A percentile compares a stretch with the other conserved stretches of the same genome.
These are phyloP conservation scores for Takashimella tepidaria DNA, from an alignment of 1,284 basidiomycete species.

Conservation along the genomic window DNA sequence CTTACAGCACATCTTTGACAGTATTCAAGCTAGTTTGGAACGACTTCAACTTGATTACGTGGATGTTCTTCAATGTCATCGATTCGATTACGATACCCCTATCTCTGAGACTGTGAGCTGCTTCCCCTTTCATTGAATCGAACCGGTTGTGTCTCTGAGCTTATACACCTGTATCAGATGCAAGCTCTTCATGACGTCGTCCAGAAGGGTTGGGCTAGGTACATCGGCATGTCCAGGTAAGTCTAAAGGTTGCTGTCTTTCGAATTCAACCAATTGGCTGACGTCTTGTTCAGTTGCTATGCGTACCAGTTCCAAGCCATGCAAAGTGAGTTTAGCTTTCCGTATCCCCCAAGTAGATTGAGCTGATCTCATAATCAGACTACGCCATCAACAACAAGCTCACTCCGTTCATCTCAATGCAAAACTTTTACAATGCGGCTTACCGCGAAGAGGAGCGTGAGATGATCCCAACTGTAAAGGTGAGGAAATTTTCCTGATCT, in stretches of 20 bases:
- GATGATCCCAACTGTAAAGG: constrained; percentile 56
- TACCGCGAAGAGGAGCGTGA: constrained; percentile 60
- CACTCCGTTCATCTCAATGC: constrained; percentile 66
- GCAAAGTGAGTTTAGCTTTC: constrained; percentile 33
- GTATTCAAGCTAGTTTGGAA: constrained; percentile 60
- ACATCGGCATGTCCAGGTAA: constrained; percentile 58
- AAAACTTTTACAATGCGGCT: constrained; percentile 54
- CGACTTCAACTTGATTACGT: constrained; percentile 66
- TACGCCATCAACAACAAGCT: constrained; percentile 53
- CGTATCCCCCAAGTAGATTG: background rate
- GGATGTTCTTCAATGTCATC: constrained; percentile 57
- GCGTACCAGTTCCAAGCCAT: constrained; percentile 48
- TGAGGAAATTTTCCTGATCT: too few relatives aligned
- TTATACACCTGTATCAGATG: constrained; percentile 50
- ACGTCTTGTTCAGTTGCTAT: constrained; percentile 24
- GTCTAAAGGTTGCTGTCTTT: background rate
- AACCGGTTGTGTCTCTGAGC: background rate
- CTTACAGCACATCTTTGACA: constrained; percentile 57
- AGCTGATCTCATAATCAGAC: constrained; percentile 21
- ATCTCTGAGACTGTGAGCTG: constrained; percentile 51
- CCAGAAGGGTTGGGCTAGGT: constrained; percentile 59
- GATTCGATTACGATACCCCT: constrained; percentile 58
- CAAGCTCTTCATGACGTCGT: constrained; percentile 65
- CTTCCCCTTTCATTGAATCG: background rate
- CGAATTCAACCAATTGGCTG: background rate